phyloP scores from a whole-genome alignment of 2,329 filamentous ascomycete genomes.

The Colletotrichum musicola region DNA sequence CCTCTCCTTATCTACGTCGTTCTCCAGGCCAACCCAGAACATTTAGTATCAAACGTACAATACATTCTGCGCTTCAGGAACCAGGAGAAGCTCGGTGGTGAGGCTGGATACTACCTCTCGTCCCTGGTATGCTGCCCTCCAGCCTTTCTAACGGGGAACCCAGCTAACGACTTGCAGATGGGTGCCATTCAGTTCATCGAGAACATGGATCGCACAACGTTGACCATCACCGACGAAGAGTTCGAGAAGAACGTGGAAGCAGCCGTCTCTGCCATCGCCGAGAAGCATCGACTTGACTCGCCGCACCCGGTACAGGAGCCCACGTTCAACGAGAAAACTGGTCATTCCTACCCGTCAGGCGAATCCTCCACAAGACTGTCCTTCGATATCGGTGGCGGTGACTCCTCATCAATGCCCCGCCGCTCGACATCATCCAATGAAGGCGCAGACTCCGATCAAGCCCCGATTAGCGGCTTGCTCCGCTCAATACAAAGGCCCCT shows the following conservation, averaged over 20 bases:
- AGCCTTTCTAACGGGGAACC: background rate
- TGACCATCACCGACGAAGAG: slow-evolving; percentile 94
- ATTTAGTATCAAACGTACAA: slow-evolving; percentile 96
- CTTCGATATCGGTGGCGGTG: slow-evolving; percentile 41
- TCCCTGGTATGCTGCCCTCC: slow-evolving; percentile 73
- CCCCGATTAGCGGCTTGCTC: slow-evolving; percentile 86
- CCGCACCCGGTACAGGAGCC: slow-evolving; percentile 55
- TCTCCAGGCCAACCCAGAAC: slow-evolving; percentile 92
- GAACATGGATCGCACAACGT: slow-evolving; percentile 90
- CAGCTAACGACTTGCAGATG: slow-evolving; percentile 61
- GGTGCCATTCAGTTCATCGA: slow-evolving; percentile 97
- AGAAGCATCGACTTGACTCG: slow-evolving; percentile 77
- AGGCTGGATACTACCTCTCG: slow-evolving; percentile 97
- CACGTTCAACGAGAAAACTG: slow-evolving; percentile 60
- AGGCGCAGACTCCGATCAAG: slow-evolving; percentile 70
- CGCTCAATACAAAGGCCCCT: slow-evolving; percentile 92
- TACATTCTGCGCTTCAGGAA: slow-evolving; percentile 98
- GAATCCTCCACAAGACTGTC: slow-evolving; percentile 59
- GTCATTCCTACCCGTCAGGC: slow-evolving; percentile 48
- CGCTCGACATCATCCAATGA: slow-evolving; percentile 68
- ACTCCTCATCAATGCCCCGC: slow-evolving; percentile 57
- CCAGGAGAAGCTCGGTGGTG: slow-evolving; percentile 96
- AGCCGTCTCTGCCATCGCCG: slow-evolving; percentile 94
- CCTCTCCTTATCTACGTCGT: slow-evolving; percentile 96
- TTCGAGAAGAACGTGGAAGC: slow-evolving; percentile 98